phyloP scores from a whole-genome alignment of 805 yeast species.

The Wickerhamomyces sydowiorum region DNA sequence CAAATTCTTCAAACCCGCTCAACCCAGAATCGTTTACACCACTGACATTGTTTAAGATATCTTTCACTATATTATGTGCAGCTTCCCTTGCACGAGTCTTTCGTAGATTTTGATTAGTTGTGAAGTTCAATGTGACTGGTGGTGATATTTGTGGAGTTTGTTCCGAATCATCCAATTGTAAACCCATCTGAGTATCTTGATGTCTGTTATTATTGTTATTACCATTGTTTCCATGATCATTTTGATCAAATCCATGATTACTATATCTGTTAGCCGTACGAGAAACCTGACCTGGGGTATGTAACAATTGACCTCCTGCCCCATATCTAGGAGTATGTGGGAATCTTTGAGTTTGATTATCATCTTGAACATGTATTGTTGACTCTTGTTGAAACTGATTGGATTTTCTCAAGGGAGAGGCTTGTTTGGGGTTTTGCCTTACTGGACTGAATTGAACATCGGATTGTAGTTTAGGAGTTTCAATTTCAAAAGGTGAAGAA shows the following conservation, averaged over 20 bases:
- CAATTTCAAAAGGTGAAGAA: constrained; percentile 24
- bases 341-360: constrained; percentile 29
- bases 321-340: constrained; percentile 44
- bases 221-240: constrained; percentile 2
- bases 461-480: constrained; percentile 21
- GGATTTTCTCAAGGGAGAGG: constrained; percentile 8
- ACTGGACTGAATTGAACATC: constrained; percentile 21
- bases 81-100: constrained; percentile 18
- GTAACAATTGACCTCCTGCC: constrained; percentile 29
- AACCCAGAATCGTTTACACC: constrained; percentile 18
- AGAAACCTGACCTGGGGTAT: constrained; percentile 20
- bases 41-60: constrained; percentile 19
- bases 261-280: constrained; percentile 14
- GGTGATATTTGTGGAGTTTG: constrained; percentile 18
- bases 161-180: constrained; percentile 19
- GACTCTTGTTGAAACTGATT: not conserved
- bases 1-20: constrained; percentile 1
- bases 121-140: constrained; percentile 18
- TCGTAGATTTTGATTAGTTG: not conserved
- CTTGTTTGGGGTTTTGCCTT: constrained; percentile 1
- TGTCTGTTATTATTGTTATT: not conserved
- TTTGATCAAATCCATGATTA: constrained; percentile 1
- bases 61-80: constrained; percentile 20
- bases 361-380: not conserved
- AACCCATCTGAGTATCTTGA: not conserved